Base-by-base conservation (phyloP, 352 stramenopile species). In the Pythium insidiosum region DNA sequence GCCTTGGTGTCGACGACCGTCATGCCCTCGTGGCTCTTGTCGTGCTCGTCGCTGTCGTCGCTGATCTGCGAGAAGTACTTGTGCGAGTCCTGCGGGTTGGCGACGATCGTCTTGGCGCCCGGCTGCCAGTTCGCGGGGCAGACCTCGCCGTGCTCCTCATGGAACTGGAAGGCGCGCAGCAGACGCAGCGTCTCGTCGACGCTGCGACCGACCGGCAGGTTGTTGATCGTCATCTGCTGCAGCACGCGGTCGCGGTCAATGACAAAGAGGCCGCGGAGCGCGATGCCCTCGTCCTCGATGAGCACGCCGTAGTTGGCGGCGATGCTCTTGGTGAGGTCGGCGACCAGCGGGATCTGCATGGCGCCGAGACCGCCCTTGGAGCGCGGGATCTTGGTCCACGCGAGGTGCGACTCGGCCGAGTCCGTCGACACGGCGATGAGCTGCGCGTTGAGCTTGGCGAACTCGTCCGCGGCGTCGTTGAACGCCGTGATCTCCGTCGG, bases 71-170 rank as follows among this genome's bases (percentile, higher is more conserved):
- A 82, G 46, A 93, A 93, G 63, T 90, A 90, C 63, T 86, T 76
- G 56, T 87, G 67, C 36, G 73, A 73, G 48, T 87, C 68, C 43
- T 82, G 89, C 7, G 84, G 72, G 41, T 92, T 86, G 34, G 78
- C 69, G 26, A 86, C 75, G 47, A 97, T 97, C 10, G 81, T 95
- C 67, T 88, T 86, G 43, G 77, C 73, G 18, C 89, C 91, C 12
- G 89, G 88, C 65, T 95, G 75, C 91, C 89, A 97, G 66, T 95
- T 95, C 23, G 88, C 88, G 6, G 89, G 91, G 62, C 89, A 97
- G 52, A 93, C 81, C 58, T 97, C 89, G 41, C 87, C 88, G 61
- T 97, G 85, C 53, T 96, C 82, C 33, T 90, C 89, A 20, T 83
- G 58, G 54, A 96, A 97, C 70, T 97, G 85, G 62, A 97, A 77